phyloP scores from a whole-genome alignment of 2,329 filamentous ascomycete genomes.

The Westerdykella aurantiaca region DNA sequence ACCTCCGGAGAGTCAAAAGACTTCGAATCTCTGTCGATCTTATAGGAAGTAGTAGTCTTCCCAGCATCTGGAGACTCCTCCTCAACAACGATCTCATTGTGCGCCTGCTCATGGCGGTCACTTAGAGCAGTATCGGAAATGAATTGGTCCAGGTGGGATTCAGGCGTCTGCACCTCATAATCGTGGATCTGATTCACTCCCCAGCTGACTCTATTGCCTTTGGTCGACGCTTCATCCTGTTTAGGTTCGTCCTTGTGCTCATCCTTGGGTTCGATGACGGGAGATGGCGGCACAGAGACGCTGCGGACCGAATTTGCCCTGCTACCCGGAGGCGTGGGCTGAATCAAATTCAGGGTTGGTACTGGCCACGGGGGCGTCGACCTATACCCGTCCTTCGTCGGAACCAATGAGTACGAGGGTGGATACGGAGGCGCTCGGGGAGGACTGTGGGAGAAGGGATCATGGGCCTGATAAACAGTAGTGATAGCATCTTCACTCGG shows the following conservation, averaged over 20 bases:
- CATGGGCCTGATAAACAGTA: constrained; percentile 39
- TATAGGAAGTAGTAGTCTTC: constrained; percentile 27
- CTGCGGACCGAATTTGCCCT: constrained; percentile 35
- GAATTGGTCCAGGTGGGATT: constrained; percentile 37
- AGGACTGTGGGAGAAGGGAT: constrained; percentile 28
- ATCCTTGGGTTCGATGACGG: constrained; percentile 25
- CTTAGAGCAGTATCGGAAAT: constrained; percentile 27
- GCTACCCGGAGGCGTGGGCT: constrained; percentile 54
- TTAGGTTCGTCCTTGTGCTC: constrained; percentile 16
- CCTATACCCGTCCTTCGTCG: constrained; percentile 37
- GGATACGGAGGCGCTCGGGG: constrained; percentile 33
- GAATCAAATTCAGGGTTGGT: constrained; percentile 51
- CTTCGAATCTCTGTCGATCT: constrained; percentile 16
- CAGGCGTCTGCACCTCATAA: constrained; percentile 44
- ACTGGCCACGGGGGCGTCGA: constrained; percentile 40
- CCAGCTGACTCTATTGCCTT: constrained; percentile 42
- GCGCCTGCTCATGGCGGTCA: constrained; percentile 16
- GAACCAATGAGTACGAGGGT: constrained; percentile 34
- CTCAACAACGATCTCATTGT: constrained; percentile 39
- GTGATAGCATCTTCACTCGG: constrained; percentile 43
- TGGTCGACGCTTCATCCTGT: constrained; percentile 18
- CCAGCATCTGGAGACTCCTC: constrained; percentile 28
- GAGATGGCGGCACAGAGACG: constrained; percentile 32
- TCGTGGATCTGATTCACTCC: constrained; percentile 44
- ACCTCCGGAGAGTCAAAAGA: constrained; percentile 16